Evolutionary conservation across 1,284 basidiomycete genomes (phyloP), one percentile per base, ranked within the genome.

Genomic region (Volvariella volvacea): DNA sequence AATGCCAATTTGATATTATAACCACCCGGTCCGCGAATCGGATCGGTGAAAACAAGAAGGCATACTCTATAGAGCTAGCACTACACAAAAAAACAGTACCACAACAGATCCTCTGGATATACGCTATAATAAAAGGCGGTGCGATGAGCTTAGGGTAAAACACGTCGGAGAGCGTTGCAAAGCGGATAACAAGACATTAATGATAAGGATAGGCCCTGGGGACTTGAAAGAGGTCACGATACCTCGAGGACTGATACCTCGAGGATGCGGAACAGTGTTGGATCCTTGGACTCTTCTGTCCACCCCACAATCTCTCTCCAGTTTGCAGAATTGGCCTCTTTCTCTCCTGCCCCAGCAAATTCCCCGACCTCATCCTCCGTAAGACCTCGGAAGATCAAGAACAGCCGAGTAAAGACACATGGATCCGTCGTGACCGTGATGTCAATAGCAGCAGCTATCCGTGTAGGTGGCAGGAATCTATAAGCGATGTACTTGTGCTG

Each of bases 401-500:
- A 90, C 20, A 90, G 64, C 17, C 87, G 79, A n/a, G 83, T 89
- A 61, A 88, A 89, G 48, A 84, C 68, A 57, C 85, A 88, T 20
- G 81, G 78, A 44, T 88, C 83, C 12, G 76, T 71, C 1, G 83
- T 83, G n/a, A 89, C 79, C 1, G 80, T 79, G 50, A 90, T 86
- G 57, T 90, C 87, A 48, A 90, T 78, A n/a, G 87, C 87, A 1
- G 84, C 78, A 6, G 86, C 84, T 40, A 90, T 83, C 51, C 77
- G 82, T 48, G 71, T 68, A 2, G 86, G 88, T 7, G 78, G 73
- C 51, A 90, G 73, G 64, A 90, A 89, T n/a, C 87, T 79, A 57
- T 89, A 90, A 9, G 87, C 88, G 49, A 90, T 85, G 61, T 90
- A 86, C 58, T 81, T 83, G 63, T 90, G 86, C 3, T 69, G 66